Base-by-base conservation (phyloP, 1,139 yeast genomes). In the Blastobotrys serpentis region DNA sequence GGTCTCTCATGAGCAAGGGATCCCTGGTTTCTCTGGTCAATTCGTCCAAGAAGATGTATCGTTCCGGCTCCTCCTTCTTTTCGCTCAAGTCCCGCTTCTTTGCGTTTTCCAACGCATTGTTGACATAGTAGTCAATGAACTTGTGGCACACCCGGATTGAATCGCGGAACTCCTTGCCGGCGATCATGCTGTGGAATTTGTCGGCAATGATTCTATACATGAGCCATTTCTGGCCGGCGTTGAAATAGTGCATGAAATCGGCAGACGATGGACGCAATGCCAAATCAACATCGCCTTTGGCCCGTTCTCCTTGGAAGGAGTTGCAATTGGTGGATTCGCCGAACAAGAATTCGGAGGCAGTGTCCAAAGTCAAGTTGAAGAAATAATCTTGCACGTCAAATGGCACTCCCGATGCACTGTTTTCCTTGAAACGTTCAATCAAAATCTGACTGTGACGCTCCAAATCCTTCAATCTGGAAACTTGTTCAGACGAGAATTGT, bases 261-360 rank as follows among this genome's bases (percentile, higher is more conserved):
- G 7, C 40, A 18, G 40, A 36, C 11, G 40, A 36, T n/a, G 40
- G 40, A 18, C 40, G 40, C 13, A 36, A 19, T 3, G 68, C 26
- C n/a, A 21, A n/a, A 13, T 32, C 29, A 4, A 42, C 16, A 5
- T 42, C 25, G 13, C 33, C 21, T 7, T 36, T 19, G n/a, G 32
- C 37, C 4, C 5, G 43, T 33, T 14, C 53, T 42, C 46, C 42
- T 42, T 37, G 48, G 50, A 30, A 54, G n/a, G 34, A 46, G 40
- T 36, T 36, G 25, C 40, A 66, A 48, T 71, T 69, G 11, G 75
- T 76, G 8, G 79, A 71, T 58, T 75, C 78, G n/a, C 84, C 84
- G 64, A 79, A 79, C 56, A 79, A 67, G 57, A 78, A 78, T 61
- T 79, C 82, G 16, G 82, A 74, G 4, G 84, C 77, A 21, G 81